Conservation (phyloP, 345 rosid species). For the Eucalyptus erythrocorys region DNA sequence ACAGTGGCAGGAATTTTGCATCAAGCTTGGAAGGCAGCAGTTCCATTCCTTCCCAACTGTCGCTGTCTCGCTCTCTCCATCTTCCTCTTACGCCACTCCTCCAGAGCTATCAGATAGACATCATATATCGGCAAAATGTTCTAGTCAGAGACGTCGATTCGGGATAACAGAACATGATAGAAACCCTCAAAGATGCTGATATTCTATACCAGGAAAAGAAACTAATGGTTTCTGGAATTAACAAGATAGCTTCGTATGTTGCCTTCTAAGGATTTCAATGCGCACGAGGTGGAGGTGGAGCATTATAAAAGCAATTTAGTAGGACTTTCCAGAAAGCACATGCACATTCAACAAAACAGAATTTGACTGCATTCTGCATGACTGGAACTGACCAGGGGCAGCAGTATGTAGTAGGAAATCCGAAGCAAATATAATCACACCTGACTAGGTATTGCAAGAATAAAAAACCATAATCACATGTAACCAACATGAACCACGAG, state of each 20-base stretch:
- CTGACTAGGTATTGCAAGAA: neutral
- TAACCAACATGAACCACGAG: neutral
- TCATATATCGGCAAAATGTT: neutral
- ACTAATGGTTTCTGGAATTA: neutral
- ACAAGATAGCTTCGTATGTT: neutral
- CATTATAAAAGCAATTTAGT: neutral
- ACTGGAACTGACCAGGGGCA: neutral
- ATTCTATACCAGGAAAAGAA: neutral
- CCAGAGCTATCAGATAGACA: constrained; percentile 38
- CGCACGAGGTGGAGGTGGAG: neutral
- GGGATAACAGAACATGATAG: neutral
- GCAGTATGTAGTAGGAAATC: neutral
- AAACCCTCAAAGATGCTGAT: neutral
- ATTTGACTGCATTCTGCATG: neutral
- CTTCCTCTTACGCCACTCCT: constrained; percentile 88
- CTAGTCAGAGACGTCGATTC: neutral
- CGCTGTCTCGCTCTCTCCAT: constrained; percentile 79
- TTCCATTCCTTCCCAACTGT: constrained; percentile 52
- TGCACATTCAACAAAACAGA: neutral
- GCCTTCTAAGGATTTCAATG: neutral
- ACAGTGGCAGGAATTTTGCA: neutral
- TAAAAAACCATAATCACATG: neutral
- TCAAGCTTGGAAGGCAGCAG: neutral
- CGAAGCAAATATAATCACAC: neutral
- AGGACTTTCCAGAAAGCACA: neutral